A percentile compares a stretch with the other conserved stretches of the same genome.
These are phyloP conservation scores for Bipolaris bicolor DNA, from an alignment of 2,329 filamentous ascomycete species.

Conservation along the genomic window DNA sequence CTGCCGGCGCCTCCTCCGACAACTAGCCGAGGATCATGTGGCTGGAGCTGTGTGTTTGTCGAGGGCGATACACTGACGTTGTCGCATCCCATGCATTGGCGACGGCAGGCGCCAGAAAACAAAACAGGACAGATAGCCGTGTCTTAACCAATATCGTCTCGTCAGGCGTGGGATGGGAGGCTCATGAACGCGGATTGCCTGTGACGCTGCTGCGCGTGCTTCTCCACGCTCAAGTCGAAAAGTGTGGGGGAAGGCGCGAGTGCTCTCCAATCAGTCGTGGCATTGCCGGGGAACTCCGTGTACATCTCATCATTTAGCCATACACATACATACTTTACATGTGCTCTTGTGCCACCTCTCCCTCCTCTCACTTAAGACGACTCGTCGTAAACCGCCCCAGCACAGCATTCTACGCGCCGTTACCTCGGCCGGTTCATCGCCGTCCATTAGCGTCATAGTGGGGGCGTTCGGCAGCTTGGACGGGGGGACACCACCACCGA, in stretches of 20 bases:
- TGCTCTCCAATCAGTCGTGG: slow-evolving; percentile 26
- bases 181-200: background rate
- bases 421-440: slow-evolving; percentile 39
- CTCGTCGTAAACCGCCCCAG: slow-evolving; percentile 7
- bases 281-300: slow-evolving; percentile 21
- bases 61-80: slow-evolving; percentile 11
- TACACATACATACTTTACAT: background rate
- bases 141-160: slow-evolving; percentile 22
- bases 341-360: slow-evolving; percentile 2
- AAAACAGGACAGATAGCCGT: background rate
- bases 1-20: slow-evolving; percentile 17
- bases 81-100: background rate
- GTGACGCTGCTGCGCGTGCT: slow-evolving; percentile 22
- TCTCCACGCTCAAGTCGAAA: slow-evolving; percentile 39
- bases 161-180: slow-evolving; percentile 24
- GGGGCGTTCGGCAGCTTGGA: slow-evolving; percentile 29
- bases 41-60: slow-evolving; percentile 27
- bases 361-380: background rate
- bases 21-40: slow-evolving; percentile 29
- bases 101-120: slow-evolving; percentile 6
- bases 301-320: slow-evolving; percentile 12
- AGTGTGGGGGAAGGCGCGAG: slow-evolving; percentile 37
- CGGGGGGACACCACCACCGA: slow-evolving; percentile 16
- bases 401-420: slow-evolving; percentile 10
- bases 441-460: slow-evolving; percentile 43